Evolutionary conservation across 331 rosid species (phyloP).

Genomic region (Arachis monticola): DNA sequence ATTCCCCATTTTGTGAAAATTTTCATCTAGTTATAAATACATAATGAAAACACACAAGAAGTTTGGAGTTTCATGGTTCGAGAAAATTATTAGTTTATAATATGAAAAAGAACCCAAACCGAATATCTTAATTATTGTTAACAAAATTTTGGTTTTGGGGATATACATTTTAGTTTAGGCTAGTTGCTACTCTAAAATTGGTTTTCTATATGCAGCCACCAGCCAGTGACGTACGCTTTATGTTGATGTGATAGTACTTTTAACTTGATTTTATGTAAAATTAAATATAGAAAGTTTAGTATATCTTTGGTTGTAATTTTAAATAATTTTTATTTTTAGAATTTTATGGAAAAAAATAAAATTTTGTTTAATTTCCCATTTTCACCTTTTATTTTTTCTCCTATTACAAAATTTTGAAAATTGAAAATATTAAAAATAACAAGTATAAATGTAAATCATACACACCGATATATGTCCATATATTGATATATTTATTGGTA

Average conservation of each 20-base stretch:
- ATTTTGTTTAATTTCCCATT: no score
- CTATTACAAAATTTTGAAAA: no score
- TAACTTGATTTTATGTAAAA: not conserved
- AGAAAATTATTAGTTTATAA: conserved; percentile 4
- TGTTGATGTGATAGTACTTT: not conserved
- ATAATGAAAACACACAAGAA: conserved; percentile 12
- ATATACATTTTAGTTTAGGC: not conserved
- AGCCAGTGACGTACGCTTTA: not conserved
- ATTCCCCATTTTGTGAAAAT: not conserved
- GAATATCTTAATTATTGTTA: conserved; percentile 24
- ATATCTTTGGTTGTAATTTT: no score
- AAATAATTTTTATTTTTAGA: no score
- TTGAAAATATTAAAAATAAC: no score
- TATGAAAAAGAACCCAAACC: conserved; percentile 27
- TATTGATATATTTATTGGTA: conserved; percentile 2
- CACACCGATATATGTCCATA: no score
- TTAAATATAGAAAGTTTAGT: no score
- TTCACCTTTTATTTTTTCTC: no score
- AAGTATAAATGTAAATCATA: no score
- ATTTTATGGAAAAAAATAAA: no score
- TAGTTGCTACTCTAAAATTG: conserved; percentile 6
- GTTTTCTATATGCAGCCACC: conserved; percentile 17
- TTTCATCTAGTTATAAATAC: not conserved
- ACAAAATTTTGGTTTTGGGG: not conserved
- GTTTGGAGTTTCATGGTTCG: not conserved